Evolutionary conservation across 2,329 filamentous ascomycete species (phyloP).

Genomic region (Setomelanomma holmii): DNA sequence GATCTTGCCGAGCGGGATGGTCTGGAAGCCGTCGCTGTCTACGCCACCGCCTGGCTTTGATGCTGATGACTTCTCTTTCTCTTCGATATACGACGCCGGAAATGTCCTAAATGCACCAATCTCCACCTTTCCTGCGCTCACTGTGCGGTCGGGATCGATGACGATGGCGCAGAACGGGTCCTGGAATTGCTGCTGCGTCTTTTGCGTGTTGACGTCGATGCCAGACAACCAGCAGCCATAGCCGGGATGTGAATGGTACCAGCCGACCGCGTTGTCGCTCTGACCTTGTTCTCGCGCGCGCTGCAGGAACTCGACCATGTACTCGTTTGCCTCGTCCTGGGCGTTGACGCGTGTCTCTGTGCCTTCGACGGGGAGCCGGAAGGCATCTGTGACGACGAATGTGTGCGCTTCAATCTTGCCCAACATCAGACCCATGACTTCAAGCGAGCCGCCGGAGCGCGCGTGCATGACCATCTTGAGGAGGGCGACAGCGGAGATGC

Average conservation of each 20-base stretch:
- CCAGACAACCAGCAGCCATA: slow-evolving; percentile 98
- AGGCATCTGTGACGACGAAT: slow-evolving; percentile 92
- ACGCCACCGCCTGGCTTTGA: slow-evolving; percentile 36
- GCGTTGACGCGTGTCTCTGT: slow-evolving; percentile 99
- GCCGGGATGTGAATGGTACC: slow-evolving; percentile 97
- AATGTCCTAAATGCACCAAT: slow-evolving; percentile 97
- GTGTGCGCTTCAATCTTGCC: slow-evolving; percentile 86
- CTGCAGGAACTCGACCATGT: slow-evolving; percentile 86
- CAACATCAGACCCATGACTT: slow-evolving; percentile 98
- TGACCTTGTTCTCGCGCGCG: slow-evolving; percentile 77
- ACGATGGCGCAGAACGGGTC: slow-evolving; percentile 96
- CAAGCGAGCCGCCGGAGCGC: slow-evolving; percentile 87
- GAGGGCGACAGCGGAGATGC: slow-evolving; percentile 90
- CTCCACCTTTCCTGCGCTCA: slow-evolving; percentile 93
- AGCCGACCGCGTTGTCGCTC: slow-evolving; percentile 91
- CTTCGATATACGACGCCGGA: slow-evolving; percentile 68
- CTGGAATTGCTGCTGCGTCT: slow-evolving; percentile 81
- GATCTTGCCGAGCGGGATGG: slow-evolving; percentile 89
- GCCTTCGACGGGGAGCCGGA: slow-evolving; percentile 92
- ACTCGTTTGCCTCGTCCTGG: slow-evolving; percentile 94
- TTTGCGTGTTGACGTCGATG: slow-evolving; percentile 91
- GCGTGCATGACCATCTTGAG: slow-evolving; percentile 99
- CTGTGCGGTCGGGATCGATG: slow-evolving; percentile 91
- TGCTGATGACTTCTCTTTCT: slow-evolving; percentile 50
- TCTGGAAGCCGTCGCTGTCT: slow-evolving; percentile 70